Conservation (phyloP, 345 rosid species). For the Jatropha curcas region DNA sequence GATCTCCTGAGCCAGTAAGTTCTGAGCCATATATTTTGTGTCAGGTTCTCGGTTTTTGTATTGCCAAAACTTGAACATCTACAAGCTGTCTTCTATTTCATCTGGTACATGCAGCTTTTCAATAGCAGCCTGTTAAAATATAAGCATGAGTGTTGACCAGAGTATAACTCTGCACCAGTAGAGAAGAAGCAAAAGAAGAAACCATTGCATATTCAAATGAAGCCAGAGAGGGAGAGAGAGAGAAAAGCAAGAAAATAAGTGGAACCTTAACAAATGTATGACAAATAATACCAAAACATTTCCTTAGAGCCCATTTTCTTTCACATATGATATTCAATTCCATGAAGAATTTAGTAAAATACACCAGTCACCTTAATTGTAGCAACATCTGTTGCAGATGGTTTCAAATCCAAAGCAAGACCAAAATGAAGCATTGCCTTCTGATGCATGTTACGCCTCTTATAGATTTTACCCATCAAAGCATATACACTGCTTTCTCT, state of each 20-base stretch:
- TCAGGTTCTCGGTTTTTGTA: conserved; percentile 11
- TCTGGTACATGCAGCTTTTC: conserved; percentile 97
- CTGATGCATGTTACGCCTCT: conserved; percentile 69
- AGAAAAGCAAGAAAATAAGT: background rate
- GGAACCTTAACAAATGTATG: background rate
- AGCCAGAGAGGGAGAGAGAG: too few species aligned
- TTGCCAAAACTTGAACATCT: conserved; percentile 17
- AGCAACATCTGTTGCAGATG: conserved; percentile 90
- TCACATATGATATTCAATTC: background rate
- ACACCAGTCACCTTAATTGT: conserved; percentile 66
- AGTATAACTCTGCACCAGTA: background rate
- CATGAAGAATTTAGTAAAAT: background rate
- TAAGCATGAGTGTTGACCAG: background rate
- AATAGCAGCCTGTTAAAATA: conserved; percentile 77
- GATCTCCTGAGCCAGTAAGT: conserved; percentile 20
- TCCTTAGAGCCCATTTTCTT: background rate
- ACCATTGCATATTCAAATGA: background rate
- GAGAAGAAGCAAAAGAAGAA: background rate
- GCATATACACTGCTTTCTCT: conserved; percentile 93
- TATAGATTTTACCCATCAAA: conserved; percentile 88
- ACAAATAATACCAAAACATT: background rate
- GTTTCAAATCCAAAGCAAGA: conserved; percentile 95
- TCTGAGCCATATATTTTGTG: conserved; percentile 25
- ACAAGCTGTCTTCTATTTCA: conserved; percentile 71
- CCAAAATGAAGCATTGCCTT: conserved; percentile 95